These are phyloP conservation scores for Agrocybe praecox DNA, from an alignment of 768 basidiomycete genomes.

Conservation along the genomic window DNA sequence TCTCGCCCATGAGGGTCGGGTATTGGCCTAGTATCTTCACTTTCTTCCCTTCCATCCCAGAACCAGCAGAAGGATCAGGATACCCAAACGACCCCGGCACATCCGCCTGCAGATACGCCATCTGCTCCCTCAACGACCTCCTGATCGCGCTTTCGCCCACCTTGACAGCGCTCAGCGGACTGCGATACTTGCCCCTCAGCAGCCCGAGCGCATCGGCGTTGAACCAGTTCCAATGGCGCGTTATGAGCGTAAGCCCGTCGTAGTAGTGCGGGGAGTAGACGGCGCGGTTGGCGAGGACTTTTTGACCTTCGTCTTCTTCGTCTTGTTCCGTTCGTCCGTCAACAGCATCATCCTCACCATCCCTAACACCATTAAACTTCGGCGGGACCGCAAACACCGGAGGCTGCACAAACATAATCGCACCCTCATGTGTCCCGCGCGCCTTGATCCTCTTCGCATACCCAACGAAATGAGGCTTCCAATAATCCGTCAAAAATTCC, in stretches of 20 bases:
- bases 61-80: conserved; percentile 42
- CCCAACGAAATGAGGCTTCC: conserved; percentile 68
- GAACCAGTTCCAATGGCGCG: conserved; percentile 92
- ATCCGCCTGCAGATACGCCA: conserved; percentile 79
- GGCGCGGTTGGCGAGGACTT: conserved; percentile 58
- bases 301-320: not conserved
- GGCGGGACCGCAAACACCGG: conserved; percentile 90
- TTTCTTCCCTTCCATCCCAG: not conserved
- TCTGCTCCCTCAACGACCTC: conserved; percentile 77
- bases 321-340: not conserved
- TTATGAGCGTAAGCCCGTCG: conserved; percentile 92
- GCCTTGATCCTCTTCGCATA: conserved; percentile 62
- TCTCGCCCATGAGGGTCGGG: conserved; percentile 94
- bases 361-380: conserved; percentile 48
- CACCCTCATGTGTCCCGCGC: conserved; percentile 74
- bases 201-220: conserved; percentile 95
- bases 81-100: conserved; percentile 34
- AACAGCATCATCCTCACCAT: not conserved
- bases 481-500: conserved; percentile 78
- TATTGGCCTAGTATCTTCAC: conserved; percentile 36
- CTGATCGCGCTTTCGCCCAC: conserved; percentile 87
- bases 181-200: conserved; percentile 78
- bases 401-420: conserved; percentile 89
- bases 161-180: conserved; percentile 46
- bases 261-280: conserved; percentile 89